Percentiles rank a stretch among this genome's conserved stretches.
Conservation (phyloP, 2,329 filamentous ascomycete species). For the Chaetomiaceae sp. region DNA sequence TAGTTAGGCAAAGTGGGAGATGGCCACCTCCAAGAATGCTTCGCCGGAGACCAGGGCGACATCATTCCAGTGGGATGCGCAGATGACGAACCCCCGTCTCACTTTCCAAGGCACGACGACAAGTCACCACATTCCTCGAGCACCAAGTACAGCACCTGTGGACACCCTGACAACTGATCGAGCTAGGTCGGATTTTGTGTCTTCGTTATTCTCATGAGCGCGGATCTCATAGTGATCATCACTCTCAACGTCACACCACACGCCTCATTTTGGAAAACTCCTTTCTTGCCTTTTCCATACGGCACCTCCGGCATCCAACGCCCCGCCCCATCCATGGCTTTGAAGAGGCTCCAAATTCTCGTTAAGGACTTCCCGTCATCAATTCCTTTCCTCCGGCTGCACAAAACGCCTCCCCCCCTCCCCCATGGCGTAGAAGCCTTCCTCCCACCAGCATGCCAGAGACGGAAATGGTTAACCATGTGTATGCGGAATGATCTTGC, state of each 20-base stretch:
- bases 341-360: neutral
- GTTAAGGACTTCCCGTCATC: neutral
- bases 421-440: neutral
- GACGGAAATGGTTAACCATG: conserved; percentile 2
- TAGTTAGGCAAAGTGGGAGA: too few relatives aligned
- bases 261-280: neutral
- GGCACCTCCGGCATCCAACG: neutral
- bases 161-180: neutral
- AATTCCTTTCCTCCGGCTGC: neutral
- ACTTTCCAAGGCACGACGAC: neutral
- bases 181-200: neutral
- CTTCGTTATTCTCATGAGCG: conserved; percentile 3
- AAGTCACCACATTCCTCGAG: conserved; percentile 3
- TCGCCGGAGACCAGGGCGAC: neutral
- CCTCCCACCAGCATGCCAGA: conserved; percentile 1
- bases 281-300: neutral
- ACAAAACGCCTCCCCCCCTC: neutral
- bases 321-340: conserved; percentile 5
- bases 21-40: neutral
- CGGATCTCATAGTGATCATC: neutral
- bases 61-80: neutral
- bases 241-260: neutral
- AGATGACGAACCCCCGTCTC: neutral
- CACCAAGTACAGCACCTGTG: neutral
- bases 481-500: conserved; percentile 18